Base-by-base conservation (phyloP, 2,329 filamentous ascomycete genomes). In the Scytalidium sp. region DNA sequence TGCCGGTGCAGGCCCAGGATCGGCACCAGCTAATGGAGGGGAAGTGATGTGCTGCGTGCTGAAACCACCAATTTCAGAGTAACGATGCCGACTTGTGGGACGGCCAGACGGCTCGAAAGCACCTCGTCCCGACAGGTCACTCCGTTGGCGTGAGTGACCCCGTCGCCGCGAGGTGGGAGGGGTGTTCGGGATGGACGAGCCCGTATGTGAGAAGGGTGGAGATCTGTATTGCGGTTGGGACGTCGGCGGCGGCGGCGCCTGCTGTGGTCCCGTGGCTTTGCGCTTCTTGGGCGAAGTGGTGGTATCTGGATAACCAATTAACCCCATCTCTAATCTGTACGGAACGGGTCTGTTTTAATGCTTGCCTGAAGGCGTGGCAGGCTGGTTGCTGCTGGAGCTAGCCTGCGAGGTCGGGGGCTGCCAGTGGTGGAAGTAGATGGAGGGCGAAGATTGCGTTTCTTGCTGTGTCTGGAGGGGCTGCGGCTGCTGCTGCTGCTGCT, bases 401-500 rank as follows among this genome's bases (percentile, higher is more conserved):
- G 76, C 74, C 68, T 88, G 79, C 55, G 83, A 80, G 19, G 77
- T 80, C 13, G 91, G 91, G 42, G 91, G 91, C 52, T 93, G 88
- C 90, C 91, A 96, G 65, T 96, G 90, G 64, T 96, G 90, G 66
- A 96, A 96, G 68, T 90, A 94, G 43, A 96, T 88, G 19, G 85
- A 87, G 0, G 87, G 84, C 39, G 87, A 89, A 17, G 83, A 79
- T 43, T 63, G 60, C 19, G 57, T 41, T 55, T 85, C 81, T 57
- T 87, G 79, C 17, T 36, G 32, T 27, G n/a, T n/a, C n/a, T n/a
- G n/a, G n/a, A n/a, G n/a, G n/a, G n/a, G n/a, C n/a, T 27, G 25
- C 13, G 7, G 25, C 13, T 7, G 25, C 59, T 84, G 81, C 49
- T 77, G 75, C 60, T 84, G 81, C 51, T 79, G 77, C 42, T 58